phyloP scores from a whole-genome alignment of 108 stramenopile genomes.

The Cyclotella atomus region DNA sequence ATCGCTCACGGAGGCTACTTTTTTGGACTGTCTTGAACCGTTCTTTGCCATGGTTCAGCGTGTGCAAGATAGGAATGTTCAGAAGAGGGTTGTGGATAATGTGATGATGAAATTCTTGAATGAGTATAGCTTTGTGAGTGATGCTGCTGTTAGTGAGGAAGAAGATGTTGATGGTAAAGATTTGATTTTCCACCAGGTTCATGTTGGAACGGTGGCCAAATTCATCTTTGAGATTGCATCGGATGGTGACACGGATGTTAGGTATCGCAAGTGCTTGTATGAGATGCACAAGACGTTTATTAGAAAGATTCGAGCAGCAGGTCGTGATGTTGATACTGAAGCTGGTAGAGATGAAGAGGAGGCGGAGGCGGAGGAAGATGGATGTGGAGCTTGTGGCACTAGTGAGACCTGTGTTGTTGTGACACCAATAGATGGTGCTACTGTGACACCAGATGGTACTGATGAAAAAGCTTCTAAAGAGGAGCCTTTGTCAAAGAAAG shows the following conservation, averaged over 20 bases:
- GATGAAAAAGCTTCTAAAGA: constrained; percentile 49
- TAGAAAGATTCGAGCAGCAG: constrained; percentile 72
- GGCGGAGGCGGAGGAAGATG: constrained; percentile 45
- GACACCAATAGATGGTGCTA: constrained; percentile 10
- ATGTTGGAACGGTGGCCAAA: constrained; percentile 82
- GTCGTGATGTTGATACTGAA: constrained; percentile 68
- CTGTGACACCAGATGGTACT: constrained; percentile 10
- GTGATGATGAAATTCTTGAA: constrained; percentile 80
- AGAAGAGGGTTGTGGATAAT: constrained; percentile 79
- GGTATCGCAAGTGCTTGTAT: constrained; percentile 75
- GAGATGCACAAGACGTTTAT: constrained; percentile 87
- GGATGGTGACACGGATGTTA: constrained; percentile 70
- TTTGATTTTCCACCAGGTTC: constrained; percentile 72
- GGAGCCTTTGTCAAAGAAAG: constrained; percentile 21
- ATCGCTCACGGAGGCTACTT: constrained; percentile 82
- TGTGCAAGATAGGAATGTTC: constrained; percentile 71
- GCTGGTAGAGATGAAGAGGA: constrained; percentile 43
- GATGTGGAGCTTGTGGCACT: not conserved
- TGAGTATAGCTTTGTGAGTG: constrained; percentile 69
- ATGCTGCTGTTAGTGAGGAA: constrained; percentile 23
- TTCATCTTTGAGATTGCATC: constrained; percentile 87
- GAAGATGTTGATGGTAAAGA: constrained; percentile 40
- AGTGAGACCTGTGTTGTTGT: too few relatives aligned
- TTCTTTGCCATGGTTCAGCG: constrained; percentile 80
- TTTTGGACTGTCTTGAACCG: constrained; percentile 84